phyloP scores from a whole-genome alignment of 805 yeast genomes.

The Phaffomyces antillensis region DNA sequence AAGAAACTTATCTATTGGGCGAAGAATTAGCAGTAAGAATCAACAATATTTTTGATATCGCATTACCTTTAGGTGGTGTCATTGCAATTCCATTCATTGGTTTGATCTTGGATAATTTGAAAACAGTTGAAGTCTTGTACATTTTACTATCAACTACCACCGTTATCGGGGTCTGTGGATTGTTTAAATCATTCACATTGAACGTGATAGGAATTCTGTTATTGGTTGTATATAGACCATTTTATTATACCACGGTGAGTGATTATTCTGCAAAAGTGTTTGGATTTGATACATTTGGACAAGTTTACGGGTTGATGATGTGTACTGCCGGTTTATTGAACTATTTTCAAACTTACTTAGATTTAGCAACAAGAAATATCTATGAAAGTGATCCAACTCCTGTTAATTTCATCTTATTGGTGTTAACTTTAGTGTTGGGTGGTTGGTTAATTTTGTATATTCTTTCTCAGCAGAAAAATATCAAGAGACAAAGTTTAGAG shows the following conservation, averaged over 20 bases:
- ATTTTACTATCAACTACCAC: slow-evolving; percentile 50
- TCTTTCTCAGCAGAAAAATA: slow-evolving; percentile 29
- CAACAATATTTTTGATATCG: slow-evolving; percentile 76
- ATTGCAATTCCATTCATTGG: slow-evolving; percentile 86
- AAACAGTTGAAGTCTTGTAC: slow-evolving; percentile 49
- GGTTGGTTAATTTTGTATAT: slow-evolving; percentile 22
- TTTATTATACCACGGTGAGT: slow-evolving; percentile 86
- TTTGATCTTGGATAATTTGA: slow-evolving; percentile 61
- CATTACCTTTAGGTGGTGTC: slow-evolving; percentile 85
- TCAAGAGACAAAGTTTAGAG: slow-evolving; percentile 47
- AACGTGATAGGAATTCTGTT: slow-evolving; percentile 65
- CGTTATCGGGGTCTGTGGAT: slow-evolving; percentile 64
- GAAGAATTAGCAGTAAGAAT: slow-evolving; percentile 43
- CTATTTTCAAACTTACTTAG: slow-evolving; percentile 63
- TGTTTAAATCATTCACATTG: slow-evolving; percentile 37
- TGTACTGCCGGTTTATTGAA: slow-evolving; percentile 79
- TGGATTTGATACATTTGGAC: slow-evolving; percentile 89
- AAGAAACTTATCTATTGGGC: slow-evolving; percentile 66
- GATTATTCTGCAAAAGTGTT: slow-evolving; percentile 90
- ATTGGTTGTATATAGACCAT: slow-evolving; percentile 81
- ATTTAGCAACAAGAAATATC: slow-evolving; percentile 57
- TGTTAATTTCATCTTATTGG: slow-evolving; percentile 51
- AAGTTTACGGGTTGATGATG: slow-evolving; percentile 81
- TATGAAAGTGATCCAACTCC: slow-evolving; percentile 78
- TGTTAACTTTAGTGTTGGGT: slow-evolving; percentile 40